Evolutionary conservation across 495 filamentous ascomycete genomes (phyloP), one percentile per base, ranked within the genome.

Genomic region (Clohesyomyces aquaticus): DNA sequence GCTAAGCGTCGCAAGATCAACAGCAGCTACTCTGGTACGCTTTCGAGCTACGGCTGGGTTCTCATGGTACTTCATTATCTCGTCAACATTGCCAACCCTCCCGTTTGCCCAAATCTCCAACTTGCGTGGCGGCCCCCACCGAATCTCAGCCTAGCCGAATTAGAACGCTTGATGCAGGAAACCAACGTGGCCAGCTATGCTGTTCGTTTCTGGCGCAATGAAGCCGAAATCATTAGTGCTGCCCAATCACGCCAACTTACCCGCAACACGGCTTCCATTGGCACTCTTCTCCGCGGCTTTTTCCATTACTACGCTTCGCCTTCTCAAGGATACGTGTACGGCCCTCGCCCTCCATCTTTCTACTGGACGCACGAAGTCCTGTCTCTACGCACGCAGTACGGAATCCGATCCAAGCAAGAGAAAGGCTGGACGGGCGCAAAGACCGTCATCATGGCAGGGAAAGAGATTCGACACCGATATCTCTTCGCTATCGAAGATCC

Each of bases 31-130:
- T 83, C 84, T 42, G 91, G 91, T 52, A 93, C 89, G 0, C 79
- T 95, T 32, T 90, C 87, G 68, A 90, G 87, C 55, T 95, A 95
- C 72, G 91, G 91, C 48, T 95, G 91, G 74, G 89, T 91, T n/a
- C 78, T 95, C 6, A 93, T 95, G 89, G 86, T 90, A n/a, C 77
- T 95, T n/a, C 91, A 95, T 71, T 94, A 91, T 66, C 85, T 95
- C 28, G 80, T 91, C 63, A 93, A 95, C 67, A 71, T 94, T 55
- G 88, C 83, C 14, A 75, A 82, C 32, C 91, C 91, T 3, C 88
- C 90, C 38, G 85, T 95, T n/a, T 81, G 87, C 45, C 88, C 86
- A 0, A 95, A 95, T 71, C 79, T 95, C 9, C 91, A 94, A 72
- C 68, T 77, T 14, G 63, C 41, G 23, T 76, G 71, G 76, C 69